Evolutionary conservation across 345 rosid species (phyloP).

Genomic region (Hibiscus trionum): DNA sequence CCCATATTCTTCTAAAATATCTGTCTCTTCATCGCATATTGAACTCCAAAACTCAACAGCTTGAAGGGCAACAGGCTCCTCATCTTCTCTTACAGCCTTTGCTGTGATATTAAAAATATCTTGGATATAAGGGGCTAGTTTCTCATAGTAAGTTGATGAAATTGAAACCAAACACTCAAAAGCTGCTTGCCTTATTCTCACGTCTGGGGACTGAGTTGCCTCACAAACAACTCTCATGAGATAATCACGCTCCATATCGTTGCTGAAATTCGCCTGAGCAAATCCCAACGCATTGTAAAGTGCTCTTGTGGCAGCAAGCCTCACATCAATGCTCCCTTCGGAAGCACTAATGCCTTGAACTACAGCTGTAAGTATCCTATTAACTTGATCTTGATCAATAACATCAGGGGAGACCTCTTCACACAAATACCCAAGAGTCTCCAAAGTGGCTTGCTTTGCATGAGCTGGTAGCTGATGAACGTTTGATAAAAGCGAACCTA

Average conservation of each 20-base stretch:
- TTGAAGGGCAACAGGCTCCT: constrained; percentile 56
- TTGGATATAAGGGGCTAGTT: constrained; percentile 38
- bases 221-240: constrained; percentile 70
- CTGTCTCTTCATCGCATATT: constrained; percentile 63
- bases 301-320: constrained; percentile 62
- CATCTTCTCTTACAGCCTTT: constrained; percentile 56
- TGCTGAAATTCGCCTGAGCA: constrained; percentile 59
- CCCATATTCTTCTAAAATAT: constrained; percentile 41
- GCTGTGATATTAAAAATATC: constrained; percentile 50
- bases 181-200: constrained; percentile 55
- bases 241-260: constrained; percentile 61
- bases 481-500: constrained; percentile 51
- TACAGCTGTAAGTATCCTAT: constrained; percentile 62
- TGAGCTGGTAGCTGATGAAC: constrained; percentile 59
- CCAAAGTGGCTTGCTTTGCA: constrained; percentile 66
- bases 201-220: constrained; percentile 47
- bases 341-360: constrained; percentile 62
- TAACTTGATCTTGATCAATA: constrained; percentile 71
- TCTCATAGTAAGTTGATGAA: constrained; percentile 46
- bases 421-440: constrained; percentile 71
- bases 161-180: constrained; percentile 63
- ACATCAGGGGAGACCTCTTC: constrained; percentile 74
- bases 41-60: constrained; percentile 72
- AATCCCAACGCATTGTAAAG: constrained; percentile 57
- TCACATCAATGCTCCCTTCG: constrained; percentile 47